Conservation (phyloP, 164 flowering plant species). For the Berberis vulgaris region DNA sequence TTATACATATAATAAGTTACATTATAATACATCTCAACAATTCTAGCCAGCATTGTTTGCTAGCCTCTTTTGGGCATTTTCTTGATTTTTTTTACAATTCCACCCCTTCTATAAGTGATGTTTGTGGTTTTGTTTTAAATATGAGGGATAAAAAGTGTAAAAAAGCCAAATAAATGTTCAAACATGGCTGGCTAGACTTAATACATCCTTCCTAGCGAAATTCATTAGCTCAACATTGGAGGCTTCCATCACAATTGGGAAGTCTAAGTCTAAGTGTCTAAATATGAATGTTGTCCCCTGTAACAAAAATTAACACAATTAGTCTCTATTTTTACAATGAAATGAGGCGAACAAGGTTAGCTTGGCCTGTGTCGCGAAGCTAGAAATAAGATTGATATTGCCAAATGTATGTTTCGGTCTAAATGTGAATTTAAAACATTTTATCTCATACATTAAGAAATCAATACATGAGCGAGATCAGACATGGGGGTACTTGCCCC, state of each 20-base stretch:
- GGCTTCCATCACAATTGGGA: conserved; percentile 69
- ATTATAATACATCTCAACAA: background rate
- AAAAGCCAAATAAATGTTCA: background rate
- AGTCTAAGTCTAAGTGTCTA: conserved; percentile 60
- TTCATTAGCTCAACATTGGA: conserved; percentile 75
- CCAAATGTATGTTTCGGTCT: background rate
- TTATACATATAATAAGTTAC: background rate
- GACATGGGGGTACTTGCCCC: too few species aligned
- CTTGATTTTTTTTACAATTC: too few species aligned
- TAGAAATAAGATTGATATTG: background rate
- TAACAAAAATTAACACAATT: conserved; percentile 7
- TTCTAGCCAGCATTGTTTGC: background rate
- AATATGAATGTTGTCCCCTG: conserved; percentile 45
- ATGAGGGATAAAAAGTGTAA: too few species aligned
- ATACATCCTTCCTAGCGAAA: conserved; percentile 32
- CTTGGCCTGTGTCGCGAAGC: background rate
- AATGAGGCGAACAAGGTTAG: background rate
- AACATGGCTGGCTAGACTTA: background rate
- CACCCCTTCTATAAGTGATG: too few species aligned
- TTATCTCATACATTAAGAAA: too few species aligned
- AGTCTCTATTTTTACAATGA: conserved; percentile 1
- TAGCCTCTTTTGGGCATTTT: too few species aligned
- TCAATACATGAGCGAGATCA: too few species aligned
- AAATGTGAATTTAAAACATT: too few species aligned
- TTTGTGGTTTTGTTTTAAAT: too few species aligned